phyloP scores from a whole-genome alignment of 2,329 filamentous ascomycete species.

The Bipolaris bicolor region DNA sequence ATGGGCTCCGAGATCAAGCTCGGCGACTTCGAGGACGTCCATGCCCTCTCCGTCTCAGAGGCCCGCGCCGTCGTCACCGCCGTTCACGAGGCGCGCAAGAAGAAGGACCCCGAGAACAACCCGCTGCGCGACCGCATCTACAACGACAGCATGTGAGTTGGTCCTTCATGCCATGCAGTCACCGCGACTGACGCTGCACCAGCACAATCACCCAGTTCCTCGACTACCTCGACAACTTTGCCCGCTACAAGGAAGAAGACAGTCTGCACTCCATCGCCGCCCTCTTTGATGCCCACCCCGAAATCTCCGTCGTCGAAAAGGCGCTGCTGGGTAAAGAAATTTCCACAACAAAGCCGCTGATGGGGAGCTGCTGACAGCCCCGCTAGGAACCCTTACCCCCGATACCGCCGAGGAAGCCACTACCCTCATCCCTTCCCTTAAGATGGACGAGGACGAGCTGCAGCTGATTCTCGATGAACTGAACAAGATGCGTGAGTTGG shows the following conservation, averaged over 20 bases:
- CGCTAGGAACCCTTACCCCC: constrained; percentile 83
- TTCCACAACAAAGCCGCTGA: constrained; percentile 10
- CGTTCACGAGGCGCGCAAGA: constrained; percentile 78
- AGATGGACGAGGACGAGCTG: constrained; percentile 88
- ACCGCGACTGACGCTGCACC: constrained; percentile 8
- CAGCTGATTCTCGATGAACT: constrained; percentile 90
- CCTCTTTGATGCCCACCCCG: constrained; percentile 76
- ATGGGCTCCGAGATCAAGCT: constrained; percentile 81
- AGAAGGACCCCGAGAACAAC: constrained; percentile 67
- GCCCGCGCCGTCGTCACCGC: constrained; percentile 91
- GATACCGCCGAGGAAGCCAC: constrained; percentile 95
- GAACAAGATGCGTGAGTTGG: constrained; percentile 69
- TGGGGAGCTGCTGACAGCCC: constrained; percentile 17
- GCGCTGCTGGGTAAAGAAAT: constrained; percentile 74
- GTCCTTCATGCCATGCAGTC: constrained; percentile 8
- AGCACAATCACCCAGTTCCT: constrained; percentile 85
- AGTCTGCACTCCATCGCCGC: constrained; percentile 94
- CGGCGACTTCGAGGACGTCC: constrained; percentile 91
- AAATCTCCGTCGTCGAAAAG: constrained; percentile 89
- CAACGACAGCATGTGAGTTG: constrained; percentile 49
- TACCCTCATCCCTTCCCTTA: constrained; percentile 90
- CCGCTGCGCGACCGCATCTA: constrained; percentile 82
- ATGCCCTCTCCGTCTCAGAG: constrained; percentile 90
- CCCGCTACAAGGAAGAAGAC: constrained; percentile 93
- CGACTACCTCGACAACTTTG: constrained; percentile 92